Conservation (phyloP, 371 early-diverging fungal genomes). For the Chytridium lagenaria region DNA sequence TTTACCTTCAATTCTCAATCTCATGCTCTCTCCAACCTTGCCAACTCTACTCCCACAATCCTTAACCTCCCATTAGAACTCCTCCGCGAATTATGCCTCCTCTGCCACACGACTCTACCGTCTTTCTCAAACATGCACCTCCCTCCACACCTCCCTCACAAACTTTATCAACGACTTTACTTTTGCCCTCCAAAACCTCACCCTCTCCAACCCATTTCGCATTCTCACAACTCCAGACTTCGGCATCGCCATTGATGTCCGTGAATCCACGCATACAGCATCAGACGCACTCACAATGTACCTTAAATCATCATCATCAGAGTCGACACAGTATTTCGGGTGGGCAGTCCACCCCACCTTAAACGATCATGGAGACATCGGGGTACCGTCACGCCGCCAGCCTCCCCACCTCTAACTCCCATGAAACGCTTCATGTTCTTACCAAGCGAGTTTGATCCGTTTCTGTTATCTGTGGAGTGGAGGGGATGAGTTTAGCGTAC, state of each 20-base stretch:
- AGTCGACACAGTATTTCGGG: too few relatives aligned
- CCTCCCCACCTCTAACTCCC: too few relatives aligned
- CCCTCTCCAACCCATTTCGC: conserved; percentile 3
- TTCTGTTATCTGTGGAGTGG: too few relatives aligned
- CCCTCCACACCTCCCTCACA: background rate
- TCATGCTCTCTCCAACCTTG: background rate
- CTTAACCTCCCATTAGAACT: background rate
- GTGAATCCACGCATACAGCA: background rate
- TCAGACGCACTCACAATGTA: too few relatives aligned
- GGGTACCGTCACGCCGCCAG: too few relatives aligned
- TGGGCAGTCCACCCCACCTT: too few relatives aligned
- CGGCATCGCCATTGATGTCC: background rate
- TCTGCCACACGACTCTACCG: background rate
- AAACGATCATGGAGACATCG: too few relatives aligned
- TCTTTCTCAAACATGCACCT: background rate
- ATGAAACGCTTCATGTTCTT: too few relatives aligned
- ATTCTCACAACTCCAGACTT: background rate
- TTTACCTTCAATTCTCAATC: too few relatives aligned
- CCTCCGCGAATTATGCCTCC: background rate
- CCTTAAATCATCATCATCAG: too few relatives aligned
- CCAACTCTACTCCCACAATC: background rate
- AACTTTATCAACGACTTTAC: background rate
- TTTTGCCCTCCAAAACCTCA: conserved; percentile 6
- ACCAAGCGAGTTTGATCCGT: too few relatives aligned
- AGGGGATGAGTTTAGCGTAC: too few relatives aligned